Conservation (phyloP, 495 filamentous ascomycete species). For the Hypoxylon intermedium region DNA sequence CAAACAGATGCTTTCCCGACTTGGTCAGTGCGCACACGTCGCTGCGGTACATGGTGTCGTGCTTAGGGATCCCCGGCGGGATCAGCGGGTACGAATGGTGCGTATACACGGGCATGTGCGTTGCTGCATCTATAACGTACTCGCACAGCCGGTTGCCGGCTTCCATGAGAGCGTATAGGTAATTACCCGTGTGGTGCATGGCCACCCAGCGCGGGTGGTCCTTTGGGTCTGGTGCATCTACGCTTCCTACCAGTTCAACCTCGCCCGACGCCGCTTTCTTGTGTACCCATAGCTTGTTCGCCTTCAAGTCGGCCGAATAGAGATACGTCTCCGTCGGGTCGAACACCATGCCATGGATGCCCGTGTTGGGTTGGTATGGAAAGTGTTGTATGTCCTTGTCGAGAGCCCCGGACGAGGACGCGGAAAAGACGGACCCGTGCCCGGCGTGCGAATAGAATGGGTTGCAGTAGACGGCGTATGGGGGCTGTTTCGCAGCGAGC, state of each 20-base stretch:
- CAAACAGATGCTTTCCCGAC: constrained; percentile 75
- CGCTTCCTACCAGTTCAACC: constrained; percentile 69
- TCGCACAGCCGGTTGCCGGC: constrained; percentile 79
- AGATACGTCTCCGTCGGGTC: constrained; percentile 83
- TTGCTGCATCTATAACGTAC: constrained; percentile 78
- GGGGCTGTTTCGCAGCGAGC: constrained; percentile 75
- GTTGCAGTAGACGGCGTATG: constrained; percentile 82
- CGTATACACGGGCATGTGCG: constrained; percentile 82
- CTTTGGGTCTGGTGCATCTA: constrained; percentile 70
- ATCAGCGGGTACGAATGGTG: constrained; percentile 78
- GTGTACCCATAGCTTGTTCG: constrained; percentile 88
- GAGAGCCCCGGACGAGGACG: constrained; percentile 66
- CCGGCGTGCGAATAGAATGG: constrained; percentile 87
- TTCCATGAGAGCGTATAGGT: constrained; percentile 86
- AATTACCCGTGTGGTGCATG: constrained; percentile 75
- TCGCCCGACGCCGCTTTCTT: constrained; percentile 69
- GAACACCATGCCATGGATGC: constrained; percentile 89
- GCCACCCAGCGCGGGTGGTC: constrained; percentile 88
- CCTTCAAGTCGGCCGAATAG: constrained; percentile 83
- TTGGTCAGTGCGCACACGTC: constrained; percentile 75
- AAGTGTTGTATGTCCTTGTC: constrained; percentile 79
- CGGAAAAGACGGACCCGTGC: constrained; percentile 78
- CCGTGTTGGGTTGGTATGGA: constrained; percentile 73
- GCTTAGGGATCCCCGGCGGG: constrained; percentile 65
- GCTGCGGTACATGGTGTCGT: constrained; percentile 70